Percentiles rank a stretch among this genome's conserved stretches.
Evolutionary conservation across 305 asterid species (phyloP).

Genomic region (Petunia hybrid): DNA sequence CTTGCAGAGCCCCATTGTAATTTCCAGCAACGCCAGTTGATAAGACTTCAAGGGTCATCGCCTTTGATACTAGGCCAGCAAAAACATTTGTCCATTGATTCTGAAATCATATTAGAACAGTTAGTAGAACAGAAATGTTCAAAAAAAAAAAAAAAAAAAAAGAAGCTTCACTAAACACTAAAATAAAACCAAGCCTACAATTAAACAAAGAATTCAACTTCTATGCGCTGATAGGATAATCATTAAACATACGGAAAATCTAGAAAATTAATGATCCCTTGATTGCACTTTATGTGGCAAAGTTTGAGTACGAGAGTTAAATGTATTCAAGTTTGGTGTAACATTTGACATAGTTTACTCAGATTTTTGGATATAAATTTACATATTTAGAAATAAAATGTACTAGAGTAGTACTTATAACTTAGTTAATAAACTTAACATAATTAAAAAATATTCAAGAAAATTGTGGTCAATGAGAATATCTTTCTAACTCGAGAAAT

Average conservation of each 20-base stretch:
- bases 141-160: not conserved
- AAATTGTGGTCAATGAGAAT: too few relatives aligned
- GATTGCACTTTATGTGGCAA: too few relatives aligned
- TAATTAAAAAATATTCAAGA: not conserved
- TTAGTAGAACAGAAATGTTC: not conserved
- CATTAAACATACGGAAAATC: too few relatives aligned
- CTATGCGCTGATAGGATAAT: too few relatives aligned
- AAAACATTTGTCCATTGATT: slow-evolving; percentile 60
- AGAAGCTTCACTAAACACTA: not conserved
- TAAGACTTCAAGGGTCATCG: slow-evolving; percentile 48
- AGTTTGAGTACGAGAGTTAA: too few relatives aligned
- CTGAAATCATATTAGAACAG: slow-evolving; percentile 37
- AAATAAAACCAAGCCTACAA: not conserved
- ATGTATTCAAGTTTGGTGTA: too few relatives aligned
- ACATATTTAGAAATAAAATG: too few relatives aligned
- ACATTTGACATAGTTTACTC: too few relatives aligned
- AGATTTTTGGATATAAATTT: too few relatives aligned
- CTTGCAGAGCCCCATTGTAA: slow-evolving; percentile 56
- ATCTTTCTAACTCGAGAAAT: too few relatives aligned
- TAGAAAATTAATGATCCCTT: too few relatives aligned
- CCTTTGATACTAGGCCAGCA: slow-evolving; percentile 56
- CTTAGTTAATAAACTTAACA: not conserved
- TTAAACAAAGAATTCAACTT: not conserved
- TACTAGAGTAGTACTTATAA: too few relatives aligned
- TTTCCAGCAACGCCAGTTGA: slow-evolving; percentile 58